Evolutionary conservation across 805 yeast genomes (phyloP), one percentile per base, ranked within the genome.

Genomic region (Metschnikowia peoriensis): DNA sequence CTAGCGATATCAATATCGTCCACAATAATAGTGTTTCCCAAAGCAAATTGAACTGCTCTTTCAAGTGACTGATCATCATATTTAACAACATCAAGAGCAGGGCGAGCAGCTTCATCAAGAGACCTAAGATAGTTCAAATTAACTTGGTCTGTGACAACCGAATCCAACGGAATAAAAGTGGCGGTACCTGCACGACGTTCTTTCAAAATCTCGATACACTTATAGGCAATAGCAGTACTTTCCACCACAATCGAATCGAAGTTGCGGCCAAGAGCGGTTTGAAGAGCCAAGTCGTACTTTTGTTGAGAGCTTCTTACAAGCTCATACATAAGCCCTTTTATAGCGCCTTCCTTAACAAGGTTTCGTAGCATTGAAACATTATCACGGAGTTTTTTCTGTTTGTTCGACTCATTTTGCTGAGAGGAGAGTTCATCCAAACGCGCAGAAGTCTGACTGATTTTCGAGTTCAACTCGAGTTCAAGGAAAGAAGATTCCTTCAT

Each of bases 221-320:
- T 83, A 52, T 83, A 81, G 0, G 96, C 96, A 22, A 85, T 78
- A 9, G 81, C 66, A 6, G 83, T 72, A 28, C 79, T 79, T 59
- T 90, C 96, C 6, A 94, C 99, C 16, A 94, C 79, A 15, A 94
- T 80, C 0, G 97, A 81, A 67, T 94, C 96, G 60, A 85, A 80
- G 61, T 88, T 79, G 53, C 81, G 79, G 8, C 97, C 98, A 29
- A 94, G 72, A 6, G 88, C 80, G 0, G 93, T 86, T 34, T 87
- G 81, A 38, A 91, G 78, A 0, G 97, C 96, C 6, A 75, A 59
- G 45, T 87, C 90, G 65, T 83, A 91, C 60, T 82, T 86, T 52
- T 81, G 81, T 58, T 86, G 86, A 49, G 81, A 77, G 17, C 97
- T 96, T 51, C 83, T 82, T 44, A 93, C 88, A 28, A 92, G 73